Evolutionary conservation across 768 basidiomycete species (phyloP).

Genomic region (Leccinum sublutescens): DNA sequence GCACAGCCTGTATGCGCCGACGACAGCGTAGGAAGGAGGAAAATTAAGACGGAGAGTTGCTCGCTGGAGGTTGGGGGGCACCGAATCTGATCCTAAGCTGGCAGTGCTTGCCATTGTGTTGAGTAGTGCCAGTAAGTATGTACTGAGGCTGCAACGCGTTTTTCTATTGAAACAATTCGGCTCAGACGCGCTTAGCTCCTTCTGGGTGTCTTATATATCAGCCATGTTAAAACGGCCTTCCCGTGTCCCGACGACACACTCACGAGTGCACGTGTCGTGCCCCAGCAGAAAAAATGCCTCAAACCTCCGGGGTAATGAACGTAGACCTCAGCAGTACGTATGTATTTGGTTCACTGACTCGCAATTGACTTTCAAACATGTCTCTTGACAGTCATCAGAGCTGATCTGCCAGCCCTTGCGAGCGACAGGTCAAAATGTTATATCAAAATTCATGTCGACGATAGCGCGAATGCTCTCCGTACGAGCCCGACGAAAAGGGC

Average conservation of each 20-base stretch:
- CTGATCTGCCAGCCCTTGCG: slow-evolving; percentile 20
- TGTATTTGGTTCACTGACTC: not conserved
- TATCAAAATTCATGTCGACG: slow-evolving; percentile 20
- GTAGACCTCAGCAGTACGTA: slow-evolving; percentile 21
- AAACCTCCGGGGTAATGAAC: slow-evolving; percentile 25
- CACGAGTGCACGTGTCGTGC: not conserved
- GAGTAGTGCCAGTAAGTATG: too few relatives aligned
- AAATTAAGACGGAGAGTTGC: slow-evolving; percentile 65
- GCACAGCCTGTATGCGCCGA: slow-evolving; percentile 79
- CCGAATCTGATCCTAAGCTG: slow-evolving; percentile 16
- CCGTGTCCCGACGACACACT: not conserved
- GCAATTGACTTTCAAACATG: not conserved
- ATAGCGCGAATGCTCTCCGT: slow-evolving; percentile 7
- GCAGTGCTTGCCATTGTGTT: not conserved
- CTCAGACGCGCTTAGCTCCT: too few relatives aligned
- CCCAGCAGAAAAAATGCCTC: not conserved
- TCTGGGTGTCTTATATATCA: not conserved
- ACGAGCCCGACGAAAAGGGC: slow-evolving; percentile 19
- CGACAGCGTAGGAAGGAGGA: slow-evolving; percentile 79
- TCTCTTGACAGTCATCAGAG: slow-evolving; percentile 21
- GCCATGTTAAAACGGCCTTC: not conserved
- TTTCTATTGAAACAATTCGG: too few relatives aligned
- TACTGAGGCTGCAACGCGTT: not conserved
- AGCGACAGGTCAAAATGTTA: slow-evolving; percentile 26
- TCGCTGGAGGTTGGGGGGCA: slow-evolving; percentile 49